Base-by-base conservation (phyloP, 352 stramenopile species). In the Phytophthora meadii region DNA sequence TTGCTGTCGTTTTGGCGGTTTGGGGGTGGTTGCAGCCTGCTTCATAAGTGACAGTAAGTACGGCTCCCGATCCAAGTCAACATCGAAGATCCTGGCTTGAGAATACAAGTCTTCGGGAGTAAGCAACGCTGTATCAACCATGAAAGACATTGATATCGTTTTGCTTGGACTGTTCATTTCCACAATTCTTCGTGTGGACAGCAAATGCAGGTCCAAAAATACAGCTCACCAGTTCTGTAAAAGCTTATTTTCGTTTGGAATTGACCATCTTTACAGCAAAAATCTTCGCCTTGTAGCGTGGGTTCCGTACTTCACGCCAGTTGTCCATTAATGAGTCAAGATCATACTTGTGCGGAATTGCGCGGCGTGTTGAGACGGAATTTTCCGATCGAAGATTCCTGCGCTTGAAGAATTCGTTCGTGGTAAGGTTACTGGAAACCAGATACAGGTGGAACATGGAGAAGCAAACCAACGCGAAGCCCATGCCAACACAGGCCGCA, bases 331-430 rank as follows among this genome's bases (percentile, higher is more conserved):
- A 2, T 4, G 69, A 65, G 8, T 22, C 58, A 4, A 77, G 62
- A 15, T 46, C 25, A 48, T 77, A 81, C 15, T 32, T 46, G 30
- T 76, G 54, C 9, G 30, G 30, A 36, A 19, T n/a, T 34, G 30
- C 3, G 24, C 30, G 17, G 32, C 24, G 44, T 12, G 3, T 32
- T 14, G 19, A 56, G 32, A 12, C 17, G 11, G 15, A n/a, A 24
- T 24, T 46, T 4, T 11, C 40, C 15, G 30, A 52, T 32, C 46
- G 34, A 19, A 65, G 58, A 14, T 55, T 52, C 32, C 73, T 64
- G n/a, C 73, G 66, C 56, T 90, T 92, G 71, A 90, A 90, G 40
- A 90, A 90, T 51, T 90, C 84, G 60, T 90, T 92, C 2, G 84
- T 93, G 8, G 84, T 93, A 19, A 61, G 57, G 61, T 92, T 90